Evolutionary conservation across 1,284 basidiomycete genomes (phyloP), one percentile per base, ranked within the genome.

Genomic region (Naganishia sp.): DNA sequence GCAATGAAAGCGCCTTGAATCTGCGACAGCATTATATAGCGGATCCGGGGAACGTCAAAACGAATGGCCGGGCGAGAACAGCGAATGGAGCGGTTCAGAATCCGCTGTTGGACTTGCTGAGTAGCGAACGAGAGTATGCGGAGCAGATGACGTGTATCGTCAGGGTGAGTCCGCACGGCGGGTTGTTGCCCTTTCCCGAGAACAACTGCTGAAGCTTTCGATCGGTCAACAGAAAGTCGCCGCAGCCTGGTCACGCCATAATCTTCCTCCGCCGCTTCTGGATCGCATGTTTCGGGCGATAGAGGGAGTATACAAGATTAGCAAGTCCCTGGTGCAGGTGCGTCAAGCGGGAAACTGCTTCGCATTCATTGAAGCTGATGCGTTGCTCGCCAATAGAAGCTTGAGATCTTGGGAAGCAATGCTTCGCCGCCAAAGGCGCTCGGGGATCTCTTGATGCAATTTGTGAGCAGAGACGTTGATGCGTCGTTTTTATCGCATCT

Each of bases 381-480:
- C 36, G 13, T 1, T 21, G 48, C n/a, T 46, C 10, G n/a, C 23
- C 23, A 18, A 33, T 77, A 95, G 93, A 90, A 90, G 84, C 83
- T 99, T 68, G 92, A 90, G 78, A 94, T 96, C 70, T 94, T 99
- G 68, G 95, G 93, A 9, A 86, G 90, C 52, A 92, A 90, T 78
- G 94, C 94, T 0, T 88, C 92, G 1, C 92, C 90, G n/a, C 92
- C 95, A 16, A 96, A 95, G 77, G 92, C 90, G 13, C 84, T 99
- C 23, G 95, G 95, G 55, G 95, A 98, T 78, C 81, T 99, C 55
- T 84, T 99, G 67, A 97, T 98, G 90, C 88, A 90, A 80, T 99
- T 94, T 95, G 93, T 95, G 72, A 73, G 86, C 79, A 68, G 69
- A 53, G 9, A 70, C 9, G n/a, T 4, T 43, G 36, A 42, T 25